These are phyloP conservation scores for Podospora sp. DNA, from an alignment of 495 filamentous ascomycete species.

Conservation along the genomic window DNA sequence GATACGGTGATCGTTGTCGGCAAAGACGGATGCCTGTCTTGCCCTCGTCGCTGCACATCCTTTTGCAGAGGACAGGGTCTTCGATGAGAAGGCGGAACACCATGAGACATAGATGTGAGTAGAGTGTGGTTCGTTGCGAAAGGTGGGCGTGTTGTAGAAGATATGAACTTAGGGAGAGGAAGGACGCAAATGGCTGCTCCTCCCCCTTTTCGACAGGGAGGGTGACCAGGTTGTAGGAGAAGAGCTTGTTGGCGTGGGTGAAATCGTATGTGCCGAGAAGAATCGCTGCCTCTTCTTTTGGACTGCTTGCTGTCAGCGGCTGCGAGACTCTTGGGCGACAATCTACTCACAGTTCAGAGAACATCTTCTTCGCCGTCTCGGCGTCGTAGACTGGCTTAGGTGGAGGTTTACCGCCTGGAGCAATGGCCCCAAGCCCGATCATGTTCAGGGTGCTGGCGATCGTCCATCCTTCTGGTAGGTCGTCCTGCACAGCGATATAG, in stretches of 20 bases:
- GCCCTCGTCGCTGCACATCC: conserved; percentile 79
- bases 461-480: conserved; percentile 89
- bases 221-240: conserved; percentile 81
- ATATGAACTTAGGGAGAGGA: conserved; percentile 89
- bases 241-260: conserved; percentile 90
- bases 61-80: conserved; percentile 81
- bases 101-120: conserved; percentile 80
- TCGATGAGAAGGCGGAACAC: conserved; percentile 86
- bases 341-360: conserved; percentile 57
- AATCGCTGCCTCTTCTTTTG: conserved; percentile 73
- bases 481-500: conserved; percentile 90
- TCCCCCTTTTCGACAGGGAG: conserved; percentile 63
- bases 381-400: conserved; percentile 58
- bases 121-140: conserved; percentile 72
- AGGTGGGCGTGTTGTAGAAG: conserved; percentile 91
- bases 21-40: conserved; percentile 79
- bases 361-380: conserved; percentile 78
- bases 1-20: conserved; percentile 83
- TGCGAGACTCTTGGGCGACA: not conserved
- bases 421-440: conserved; percentile 78
- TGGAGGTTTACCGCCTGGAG: conserved; percentile 66
- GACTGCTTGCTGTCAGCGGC: conserved; percentile 56
- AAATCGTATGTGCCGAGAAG: conserved; percentile 92
- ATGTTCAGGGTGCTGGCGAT: conserved; percentile 76
- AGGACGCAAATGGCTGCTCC: conserved; percentile 76